Percentiles rank a stretch among this genome's conserved stretches.
Evolutionary conservation across 2,329 filamentous ascomycete genomes (phyloP).

Genomic region (Zymoseptoria tritici): DNA sequence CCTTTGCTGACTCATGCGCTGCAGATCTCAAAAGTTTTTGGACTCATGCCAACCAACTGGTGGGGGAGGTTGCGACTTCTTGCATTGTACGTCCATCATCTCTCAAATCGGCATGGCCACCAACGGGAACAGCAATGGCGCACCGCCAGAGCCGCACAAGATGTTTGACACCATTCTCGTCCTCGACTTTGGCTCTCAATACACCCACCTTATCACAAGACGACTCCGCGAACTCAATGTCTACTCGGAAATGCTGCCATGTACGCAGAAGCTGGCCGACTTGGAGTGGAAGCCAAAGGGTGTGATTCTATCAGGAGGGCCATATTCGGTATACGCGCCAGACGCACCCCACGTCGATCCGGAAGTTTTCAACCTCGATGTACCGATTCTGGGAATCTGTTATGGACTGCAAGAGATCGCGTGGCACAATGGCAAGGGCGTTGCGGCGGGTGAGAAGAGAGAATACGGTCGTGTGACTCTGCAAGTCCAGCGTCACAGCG

Average conservation of each 20-base stretch:
- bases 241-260: constrained; percentile 82
- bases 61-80: neutral
- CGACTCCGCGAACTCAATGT: constrained; percentile 71
- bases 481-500: constrained; percentile 50
- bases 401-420: constrained; percentile 66
- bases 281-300: constrained; percentile 74
- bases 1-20: neutral
- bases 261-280: constrained; percentile 72
- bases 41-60: neutral
- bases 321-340: constrained; percentile 73
- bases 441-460: constrained; percentile 57
- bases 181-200: constrained; percentile 66
- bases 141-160: constrained; percentile 41
- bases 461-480: constrained; percentile 68
- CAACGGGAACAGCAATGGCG: constrained; percentile 29
- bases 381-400: constrained; percentile 57
- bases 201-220: constrained; percentile 66
- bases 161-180: constrained; percentile 62
- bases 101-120: constrained; percentile 17
- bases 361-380: constrained; percentile 66
- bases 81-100: neutral
- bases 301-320: constrained; percentile 68
- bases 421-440: constrained; percentile 60
- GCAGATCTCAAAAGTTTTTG: neutral
- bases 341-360: constrained; percentile 74